Base-by-base conservation (phyloP, 805 yeast species). In the Nakazawaea peltata region DNA sequence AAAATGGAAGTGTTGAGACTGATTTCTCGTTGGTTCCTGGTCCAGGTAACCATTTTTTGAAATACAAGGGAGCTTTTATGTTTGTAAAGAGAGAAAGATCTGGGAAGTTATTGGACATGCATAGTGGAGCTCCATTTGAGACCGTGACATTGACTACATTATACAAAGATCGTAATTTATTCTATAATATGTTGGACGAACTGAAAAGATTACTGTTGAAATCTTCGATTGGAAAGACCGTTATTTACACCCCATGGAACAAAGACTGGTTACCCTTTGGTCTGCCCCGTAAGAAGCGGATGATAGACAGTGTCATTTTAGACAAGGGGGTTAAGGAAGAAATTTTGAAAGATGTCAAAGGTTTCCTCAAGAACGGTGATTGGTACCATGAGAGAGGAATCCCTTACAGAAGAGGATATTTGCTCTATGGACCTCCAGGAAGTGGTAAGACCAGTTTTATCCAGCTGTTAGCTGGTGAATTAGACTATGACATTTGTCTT, bases 251-350 rank as follows among this genome's bases (percentile, higher is more conserved):
- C 4, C 82, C 95, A 9, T 90, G 92, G 85, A 98, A 97, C 1
- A 95, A 95, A 19, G 98, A 92, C 51, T 92, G 98, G 98, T 69
- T 97, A 50, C 95, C 95, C 4, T 92, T 92, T 63, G 98, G 98
- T 2, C 88, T 80, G 53, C 97, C 98, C 1, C 70, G 96, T 43
- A 80, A 78, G 48, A 90, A 90, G 59, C 68, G 98, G 47, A 59
- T 81, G 19, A 59, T 90, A 26, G 90, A 82, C 4, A 82, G 94
- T 6, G 98, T 92, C 12, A 77, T 92, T 18, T 62, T 92, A 35
- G 97, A 87, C 54, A 56, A 68, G 17, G 87, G 84, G 2, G 66
- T 92, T 33, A 77, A 77, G 41, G 83, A 81, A 39, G 46, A 53
- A 8, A 74, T 92, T 16, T 51, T 84, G 3, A 46, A 50, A 1